Base-by-base conservation (phyloP, 2,329 filamentous ascomycete genomes). In the Onygena corvina region DNA sequence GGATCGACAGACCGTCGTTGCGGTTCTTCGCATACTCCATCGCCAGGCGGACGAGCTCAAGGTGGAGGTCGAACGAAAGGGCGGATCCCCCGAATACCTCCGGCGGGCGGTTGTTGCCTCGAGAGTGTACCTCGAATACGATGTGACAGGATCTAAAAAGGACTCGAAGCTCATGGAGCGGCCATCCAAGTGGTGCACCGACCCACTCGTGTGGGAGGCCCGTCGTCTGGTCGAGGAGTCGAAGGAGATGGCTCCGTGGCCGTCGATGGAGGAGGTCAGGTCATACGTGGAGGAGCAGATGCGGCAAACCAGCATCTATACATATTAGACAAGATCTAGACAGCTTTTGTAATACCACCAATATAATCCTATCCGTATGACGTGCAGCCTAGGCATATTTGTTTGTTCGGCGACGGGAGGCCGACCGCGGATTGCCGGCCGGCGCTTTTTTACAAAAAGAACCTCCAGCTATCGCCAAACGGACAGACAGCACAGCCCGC, bases 1-100 rank as follows among this genome's bases (percentile, higher is more conserved):
- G 49, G 70, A 72, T 49, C 61, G 63, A 34, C 59, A 67, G 31
- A 64, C 65, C 9, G 50, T 72, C 16, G 48, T 70, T 29, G 60
- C 60, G 44, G 57, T 72, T 18, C 55, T 72, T 34, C 60, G 58
- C 12, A 71, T 69, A 69, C 56, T 72, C 35, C 60, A 59, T 9
- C 71, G 68, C 68, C 70, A 72, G 65, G 63, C 59, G 25, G 38
- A 52, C 25, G 56, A 61, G 3, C 52, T 72, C 14, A 61, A 62
- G 18, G 61, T 63, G 47, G 49, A 57, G n/a, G 58, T 64, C 16
- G 61, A 66, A 7, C 61, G 68, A 48, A 57, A 56, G 16, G 36
- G 59, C n/a, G 68, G 67, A 33, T 68, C 68, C 1, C 53, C 56
- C 27, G 58, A 53, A 30, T 62, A 67, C 57, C 61, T 68, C 56